Evolutionary conservation across 495 filamentous ascomycete genomes (phyloP).

Genomic region (Margaritispora aquatica): DNA sequence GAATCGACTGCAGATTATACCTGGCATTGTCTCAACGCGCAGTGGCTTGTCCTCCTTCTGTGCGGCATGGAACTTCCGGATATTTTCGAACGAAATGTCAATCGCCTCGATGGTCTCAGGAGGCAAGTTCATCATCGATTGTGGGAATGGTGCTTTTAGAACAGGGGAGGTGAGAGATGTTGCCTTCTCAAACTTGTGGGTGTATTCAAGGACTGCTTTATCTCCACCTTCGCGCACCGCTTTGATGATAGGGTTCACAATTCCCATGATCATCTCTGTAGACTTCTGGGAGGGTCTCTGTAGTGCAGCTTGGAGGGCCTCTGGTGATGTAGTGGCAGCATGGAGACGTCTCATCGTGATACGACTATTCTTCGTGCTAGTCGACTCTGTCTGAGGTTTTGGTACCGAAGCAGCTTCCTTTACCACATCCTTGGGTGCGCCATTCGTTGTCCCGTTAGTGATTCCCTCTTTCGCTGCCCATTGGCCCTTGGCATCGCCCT

Average conservation of each 20-base stretch:
- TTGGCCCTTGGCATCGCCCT: conserved; percentile 86
- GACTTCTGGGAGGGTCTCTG: conserved; percentile 89
- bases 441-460: conserved; percentile 26
- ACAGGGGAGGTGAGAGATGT: conserved; percentile 84
- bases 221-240: conserved; percentile 78
- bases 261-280: conserved; percentile 79
- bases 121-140: conserved; percentile 75
- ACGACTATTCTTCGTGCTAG: conserved; percentile 48
- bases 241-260: conserved; percentile 85
- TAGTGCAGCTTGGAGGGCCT: conserved; percentile 62
- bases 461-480: conserved; percentile 81
- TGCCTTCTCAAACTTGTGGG: conserved; percentile 95
- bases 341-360: conserved; percentile 81
- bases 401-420: conserved; percentile 34
- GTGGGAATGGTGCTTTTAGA: conserved; percentile 78
- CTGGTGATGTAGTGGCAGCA: conserved; percentile 49
- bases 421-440: conserved; percentile 30
- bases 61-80: conserved; percentile 85
- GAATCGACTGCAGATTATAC: conserved; percentile 91
- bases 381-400: conserved; percentile 31
- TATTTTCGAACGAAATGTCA: conserved; percentile 88
- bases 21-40: conserved; percentile 92
- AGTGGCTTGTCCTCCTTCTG: conserved; percentile 77
- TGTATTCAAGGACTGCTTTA: conserved; percentile 80
- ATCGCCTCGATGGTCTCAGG: conserved; percentile 84